A percentile compares a stretch with the other conserved stretches of the same genome.
phyloP scores from a whole-genome alignment of 768 basidiomycete species.

The Tubosaeta sp. region DNA sequence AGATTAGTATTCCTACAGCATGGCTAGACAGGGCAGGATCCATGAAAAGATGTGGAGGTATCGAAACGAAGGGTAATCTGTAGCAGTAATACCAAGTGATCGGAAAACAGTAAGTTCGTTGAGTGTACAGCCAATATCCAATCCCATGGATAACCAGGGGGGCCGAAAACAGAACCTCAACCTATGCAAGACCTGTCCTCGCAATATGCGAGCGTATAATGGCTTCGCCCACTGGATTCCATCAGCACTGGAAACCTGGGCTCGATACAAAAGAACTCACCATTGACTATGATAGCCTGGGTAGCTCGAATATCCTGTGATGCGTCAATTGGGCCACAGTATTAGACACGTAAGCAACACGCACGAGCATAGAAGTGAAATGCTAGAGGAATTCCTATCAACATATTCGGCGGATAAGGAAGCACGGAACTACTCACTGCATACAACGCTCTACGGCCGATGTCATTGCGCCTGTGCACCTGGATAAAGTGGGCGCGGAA shows the following conservation, averaged over 20 bases:
- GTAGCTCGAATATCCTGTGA: conserved; percentile 62
- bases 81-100: conserved; percentile 18
- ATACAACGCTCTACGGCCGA: conserved; percentile 55
- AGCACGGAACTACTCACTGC: conserved; percentile 45
- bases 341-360: conserved; percentile 12
- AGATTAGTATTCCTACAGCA: conserved; percentile 16
- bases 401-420: conserved; percentile 1
- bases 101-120: conserved; percentile 11
- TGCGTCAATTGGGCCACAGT: background rate
- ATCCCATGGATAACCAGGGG: conserved; percentile 1
- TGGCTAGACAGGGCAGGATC: conserved; percentile 18
- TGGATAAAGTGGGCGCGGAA: conserved; percentile 84
- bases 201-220: conserved; percentile 64
- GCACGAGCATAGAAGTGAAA: conserved; percentile 67
- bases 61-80: conserved; percentile 26
- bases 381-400: conserved; percentile 39
- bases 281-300: conserved; percentile 59
- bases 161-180: background rate
- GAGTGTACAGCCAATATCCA: conserved; percentile 11
- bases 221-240: conserved; percentile 53
- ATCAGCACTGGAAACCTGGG: conserved; percentile 1
- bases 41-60: conserved; percentile 18
- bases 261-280: conserved; percentile 31
- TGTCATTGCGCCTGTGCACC: conserved; percentile 64
- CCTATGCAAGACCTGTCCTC: conserved; percentile 41